These are phyloP conservation scores for Pseudogymnoascus sp. DNA, from an alignment of 2,329 filamentous ascomycete species.

Conservation along the genomic window DNA sequence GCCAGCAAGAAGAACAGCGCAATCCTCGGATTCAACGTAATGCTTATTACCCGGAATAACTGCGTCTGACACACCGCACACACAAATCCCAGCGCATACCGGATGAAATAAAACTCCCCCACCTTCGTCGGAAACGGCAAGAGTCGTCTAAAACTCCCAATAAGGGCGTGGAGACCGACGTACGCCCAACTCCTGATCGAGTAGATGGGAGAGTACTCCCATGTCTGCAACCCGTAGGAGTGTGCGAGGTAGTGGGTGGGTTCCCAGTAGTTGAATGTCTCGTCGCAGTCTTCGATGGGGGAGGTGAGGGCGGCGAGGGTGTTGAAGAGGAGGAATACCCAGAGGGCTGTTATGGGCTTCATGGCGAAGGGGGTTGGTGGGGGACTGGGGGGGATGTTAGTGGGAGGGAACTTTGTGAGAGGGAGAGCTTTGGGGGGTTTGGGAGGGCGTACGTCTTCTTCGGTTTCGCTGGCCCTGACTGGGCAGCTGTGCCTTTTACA, in stretches of 20 bases:
- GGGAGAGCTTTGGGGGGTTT: background rate
- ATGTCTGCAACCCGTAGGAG: constrained; percentile 90
- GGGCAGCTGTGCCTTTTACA: background rate
- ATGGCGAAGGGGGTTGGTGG: constrained; percentile 51
- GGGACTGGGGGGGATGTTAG: constrained; percentile 11
- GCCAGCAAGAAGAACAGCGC: constrained; percentile 76
- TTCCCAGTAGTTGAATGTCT: constrained; percentile 99
- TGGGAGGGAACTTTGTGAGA: too few relatives aligned
- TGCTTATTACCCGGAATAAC: constrained; percentile 68
- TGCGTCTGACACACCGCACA: constrained; percentile 79
- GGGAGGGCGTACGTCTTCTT: background rate
- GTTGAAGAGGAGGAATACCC: constrained; percentile 66
- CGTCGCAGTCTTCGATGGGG: constrained; percentile 95
- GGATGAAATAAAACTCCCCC: constrained; percentile 80
- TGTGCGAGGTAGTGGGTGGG: constrained; percentile 89
- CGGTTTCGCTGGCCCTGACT: background rate
- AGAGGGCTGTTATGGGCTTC: constrained; percentile 69
- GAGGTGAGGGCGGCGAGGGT: constrained; percentile 69
- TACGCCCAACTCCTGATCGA: constrained; percentile 96
- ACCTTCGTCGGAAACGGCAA: constrained; percentile 53
- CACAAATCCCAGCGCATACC: constrained; percentile 61
- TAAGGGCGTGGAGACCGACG: constrained; percentile 64
- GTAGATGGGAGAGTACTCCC: constrained; percentile 95
- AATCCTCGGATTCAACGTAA: constrained; percentile 70
- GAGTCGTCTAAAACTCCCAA: constrained; percentile 58